Percentiles rank a stretch among this genome's conserved stretches.
Conservation (phyloP, 208 protist species). For the Porcisia hertigi region DNA sequence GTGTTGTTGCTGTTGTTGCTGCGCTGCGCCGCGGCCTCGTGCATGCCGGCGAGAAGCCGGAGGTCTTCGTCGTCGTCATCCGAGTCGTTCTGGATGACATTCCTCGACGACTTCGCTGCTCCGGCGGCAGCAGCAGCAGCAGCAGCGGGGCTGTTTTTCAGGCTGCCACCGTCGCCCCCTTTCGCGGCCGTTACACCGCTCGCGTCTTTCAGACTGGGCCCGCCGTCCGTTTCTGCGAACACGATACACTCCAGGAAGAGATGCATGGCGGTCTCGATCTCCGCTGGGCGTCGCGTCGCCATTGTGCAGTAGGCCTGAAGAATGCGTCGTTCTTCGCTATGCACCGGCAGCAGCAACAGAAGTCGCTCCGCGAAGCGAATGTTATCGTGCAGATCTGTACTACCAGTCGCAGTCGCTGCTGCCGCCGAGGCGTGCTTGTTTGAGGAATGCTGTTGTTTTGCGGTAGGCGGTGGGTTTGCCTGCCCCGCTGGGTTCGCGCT, state of each 20-base stretch:
- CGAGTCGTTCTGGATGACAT: constrained; percentile 16
- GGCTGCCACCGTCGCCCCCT: background rate
- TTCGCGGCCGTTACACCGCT: background rate
- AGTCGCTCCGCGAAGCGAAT: constrained; percentile 82
- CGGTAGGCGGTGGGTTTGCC: constrained; percentile 12
- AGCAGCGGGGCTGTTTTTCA: background rate
- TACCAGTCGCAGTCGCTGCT: background rate
- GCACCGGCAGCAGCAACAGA: constrained; percentile 69
- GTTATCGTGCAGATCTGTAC: constrained; percentile 73
- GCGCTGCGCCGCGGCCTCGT: constrained; percentile 20
- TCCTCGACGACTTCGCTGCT: background rate
- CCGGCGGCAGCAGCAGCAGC: background rate
- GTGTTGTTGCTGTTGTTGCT: constrained; percentile 14
- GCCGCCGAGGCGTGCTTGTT: background rate
- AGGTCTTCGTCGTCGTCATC: constrained; percentile 54
- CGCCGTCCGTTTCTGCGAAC: constrained; percentile 21
- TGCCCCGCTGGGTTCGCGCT: constrained; percentile 40
- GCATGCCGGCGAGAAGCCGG: constrained; percentile 43
- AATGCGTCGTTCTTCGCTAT: constrained; percentile 59
- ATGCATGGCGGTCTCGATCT: constrained; percentile 79
- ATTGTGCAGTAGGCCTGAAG: constrained; percentile 83
- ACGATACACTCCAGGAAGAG: constrained; percentile 58
- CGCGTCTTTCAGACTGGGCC: background rate
- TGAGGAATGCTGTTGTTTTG: background rate
- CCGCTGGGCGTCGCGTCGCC: constrained; percentile 48